These are phyloP conservation scores for Durio zibethinus DNA, from an alignment of 345 rosid species.

Conservation along the genomic window DNA sequence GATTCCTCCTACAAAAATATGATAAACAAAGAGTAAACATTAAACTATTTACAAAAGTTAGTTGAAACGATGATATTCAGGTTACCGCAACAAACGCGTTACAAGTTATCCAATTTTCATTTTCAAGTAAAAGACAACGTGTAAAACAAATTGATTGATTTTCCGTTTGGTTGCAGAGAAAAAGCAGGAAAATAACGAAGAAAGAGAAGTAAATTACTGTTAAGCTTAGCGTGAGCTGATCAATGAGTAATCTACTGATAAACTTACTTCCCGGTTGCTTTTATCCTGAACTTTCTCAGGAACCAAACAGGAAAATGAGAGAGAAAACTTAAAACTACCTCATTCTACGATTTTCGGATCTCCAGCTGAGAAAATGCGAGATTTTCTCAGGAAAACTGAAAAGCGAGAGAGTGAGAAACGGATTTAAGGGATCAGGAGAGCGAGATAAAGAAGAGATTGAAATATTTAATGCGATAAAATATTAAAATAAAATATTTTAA, in stretches of 20 bases:
- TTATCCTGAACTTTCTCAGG: neutral
- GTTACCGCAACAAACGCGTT: neutral
- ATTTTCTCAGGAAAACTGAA: constrained; percentile 23
- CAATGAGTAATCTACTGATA: neutral
- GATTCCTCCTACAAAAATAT: neutral
- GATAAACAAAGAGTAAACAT: neutral
- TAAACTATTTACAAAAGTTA: neutral
- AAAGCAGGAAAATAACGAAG: constrained; percentile 12
- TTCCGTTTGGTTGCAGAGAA: neutral
- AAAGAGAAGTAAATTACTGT: neutral
- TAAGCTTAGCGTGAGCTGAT: neutral
- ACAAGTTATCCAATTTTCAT: neutral
- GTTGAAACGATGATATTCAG: neutral
- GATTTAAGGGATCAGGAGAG: constrained; percentile 20
- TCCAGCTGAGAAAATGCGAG: constrained; percentile 6
- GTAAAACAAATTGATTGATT: neutral
- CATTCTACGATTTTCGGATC: constrained; percentile 16
- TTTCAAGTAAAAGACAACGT: constrained; percentile 1
- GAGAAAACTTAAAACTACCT: neutral
- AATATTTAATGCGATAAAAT: neutral
- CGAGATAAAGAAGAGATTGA: neutral
- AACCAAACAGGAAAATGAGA: no score
- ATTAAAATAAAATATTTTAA: neutral
- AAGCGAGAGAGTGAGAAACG: constrained; percentile 9
- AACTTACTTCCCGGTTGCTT: neutral